phyloP scores from a whole-genome alignment of 305 asterid genomes.

The Petunia hybrid region DNA sequence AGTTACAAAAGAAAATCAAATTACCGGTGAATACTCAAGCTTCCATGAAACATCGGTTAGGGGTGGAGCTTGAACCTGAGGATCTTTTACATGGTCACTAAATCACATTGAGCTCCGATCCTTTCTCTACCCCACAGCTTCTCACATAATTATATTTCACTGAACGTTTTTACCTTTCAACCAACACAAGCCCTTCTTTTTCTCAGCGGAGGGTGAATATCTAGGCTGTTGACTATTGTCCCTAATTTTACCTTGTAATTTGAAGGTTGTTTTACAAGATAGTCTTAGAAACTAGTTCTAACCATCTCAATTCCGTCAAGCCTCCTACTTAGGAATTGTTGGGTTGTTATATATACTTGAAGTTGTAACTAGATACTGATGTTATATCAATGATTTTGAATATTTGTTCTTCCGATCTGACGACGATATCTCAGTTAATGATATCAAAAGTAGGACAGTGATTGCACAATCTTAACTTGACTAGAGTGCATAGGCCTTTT shows the following conservation, averaged over 20 bases:
- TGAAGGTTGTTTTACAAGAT: conserved; percentile 16
- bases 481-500: neutral
- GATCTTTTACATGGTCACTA: conserved; percentile 58
- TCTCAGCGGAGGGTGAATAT: conserved; percentile 24
- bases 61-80: conserved; percentile 62
- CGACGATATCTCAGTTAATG: neutral
- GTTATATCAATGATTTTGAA: conserved; percentile 13
- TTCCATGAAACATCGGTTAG: conserved; percentile 55
- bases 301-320: conserved; percentile 22
- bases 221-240: conserved; percentile 16
- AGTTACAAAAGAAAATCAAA: conserved; percentile 77
- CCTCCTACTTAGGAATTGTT: conserved; percentile 3
- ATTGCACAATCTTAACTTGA: neutral
- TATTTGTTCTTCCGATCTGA: neutral
- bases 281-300: conserved; percentile 21
- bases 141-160: neutral
- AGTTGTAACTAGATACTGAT: conserved; percentile 26
- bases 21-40: conserved; percentile 55
- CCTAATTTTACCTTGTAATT: conserved; percentile 25
- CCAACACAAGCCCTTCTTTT: conserved; percentile 21
- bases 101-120: conserved; percentile 18
- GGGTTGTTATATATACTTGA: conserved; percentile 9
- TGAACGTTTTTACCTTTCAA: conserved; percentile 8
- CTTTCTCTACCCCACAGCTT: neutral
- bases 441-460: neutral